A percentile compares a stretch with the other conserved stretches of the same genome.
Evolutionary conservation across 345 rosid genomes (phyloP).

Genomic region (Salix koriyanagi): DNA sequence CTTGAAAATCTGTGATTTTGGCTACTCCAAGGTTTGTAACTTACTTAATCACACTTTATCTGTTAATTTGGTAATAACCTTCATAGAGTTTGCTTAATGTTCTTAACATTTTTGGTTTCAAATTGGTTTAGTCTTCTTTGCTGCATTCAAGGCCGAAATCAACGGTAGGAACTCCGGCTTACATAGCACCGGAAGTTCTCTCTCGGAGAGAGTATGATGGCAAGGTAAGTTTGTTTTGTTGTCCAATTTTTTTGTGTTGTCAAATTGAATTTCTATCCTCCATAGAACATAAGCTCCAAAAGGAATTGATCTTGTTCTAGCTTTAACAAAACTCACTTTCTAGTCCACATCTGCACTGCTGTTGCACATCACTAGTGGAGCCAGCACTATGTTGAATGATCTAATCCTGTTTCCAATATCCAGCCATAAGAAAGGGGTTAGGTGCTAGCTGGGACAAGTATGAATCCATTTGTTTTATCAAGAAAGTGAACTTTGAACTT

Average conservation of each 20-base stretch:
- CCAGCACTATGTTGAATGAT: background rate
- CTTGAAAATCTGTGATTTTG: constrained; percentile 87
- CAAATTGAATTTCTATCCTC: background rate
- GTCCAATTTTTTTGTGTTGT: background rate
- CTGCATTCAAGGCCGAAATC: constrained; percentile 93
- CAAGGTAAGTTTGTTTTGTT: constrained; percentile 39
- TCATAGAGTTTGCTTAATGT: constrained; percentile 4
- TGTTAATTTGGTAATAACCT: background rate
- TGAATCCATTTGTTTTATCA: constrained; percentile 15
- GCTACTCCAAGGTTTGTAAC: constrained; percentile 74
- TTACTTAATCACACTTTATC: background rate
- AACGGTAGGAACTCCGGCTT: constrained; percentile 92
- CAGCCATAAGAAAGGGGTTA: background rate
- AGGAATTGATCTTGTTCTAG: background rate
- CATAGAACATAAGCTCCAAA: background rate
- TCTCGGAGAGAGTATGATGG: constrained; percentile 82
- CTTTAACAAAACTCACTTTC: background rate
- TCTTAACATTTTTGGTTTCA: background rate
- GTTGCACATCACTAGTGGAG: background rate
- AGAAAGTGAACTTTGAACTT: background rate
- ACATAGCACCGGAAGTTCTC: constrained; percentile 90
- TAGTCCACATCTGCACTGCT: background rate
- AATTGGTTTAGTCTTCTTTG: constrained; percentile 54
- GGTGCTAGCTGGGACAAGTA: background rate
- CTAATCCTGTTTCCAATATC: background rate